Evolutionary conservation across 306 rosid species (phyloP).

Genomic region (Leucaena leucocephala): DNA sequence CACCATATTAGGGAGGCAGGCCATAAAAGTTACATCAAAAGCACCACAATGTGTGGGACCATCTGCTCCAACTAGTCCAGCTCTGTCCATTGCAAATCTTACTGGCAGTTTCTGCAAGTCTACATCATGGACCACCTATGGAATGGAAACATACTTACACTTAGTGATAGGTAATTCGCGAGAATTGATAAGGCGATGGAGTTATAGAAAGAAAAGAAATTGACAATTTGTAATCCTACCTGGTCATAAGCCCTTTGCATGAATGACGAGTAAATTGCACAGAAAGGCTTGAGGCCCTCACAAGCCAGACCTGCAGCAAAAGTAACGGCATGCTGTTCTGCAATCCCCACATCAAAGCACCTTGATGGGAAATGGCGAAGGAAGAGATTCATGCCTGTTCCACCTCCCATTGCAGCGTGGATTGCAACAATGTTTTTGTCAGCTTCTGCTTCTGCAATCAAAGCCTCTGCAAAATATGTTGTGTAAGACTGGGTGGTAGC

Average conservation of each 20-base stretch:
- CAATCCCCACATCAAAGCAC: conserved; percentile 97
- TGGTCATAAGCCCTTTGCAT: conserved; percentile 98
- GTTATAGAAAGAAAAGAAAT: conserved; percentile 27
- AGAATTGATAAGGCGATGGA: neutral
- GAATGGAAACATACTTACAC: conserved; percentile 17
- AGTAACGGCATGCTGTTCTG: conserved; percentile 99
- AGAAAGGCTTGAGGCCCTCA: conserved; percentile 93
- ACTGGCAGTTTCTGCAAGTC: conserved; percentile 93
- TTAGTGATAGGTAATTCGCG: neutral
- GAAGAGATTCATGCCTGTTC: conserved; percentile 95
- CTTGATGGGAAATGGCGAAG: conserved; percentile 85
- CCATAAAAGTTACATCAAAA: conserved; percentile 95
- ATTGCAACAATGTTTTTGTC: conserved; percentile 84
- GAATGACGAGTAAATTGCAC: conserved; percentile 94
- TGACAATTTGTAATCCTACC: conserved; percentile 46
- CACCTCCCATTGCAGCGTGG: conserved; percentile 99
- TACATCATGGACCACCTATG: conserved; percentile 95
- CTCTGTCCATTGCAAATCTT: conserved; percentile 98
- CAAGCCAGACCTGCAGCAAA: conserved; percentile 96
- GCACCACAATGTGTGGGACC: conserved; percentile 93
- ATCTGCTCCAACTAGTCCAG: conserved; percentile 96
- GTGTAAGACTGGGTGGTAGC: conserved; percentile 82
- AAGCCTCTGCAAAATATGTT: conserved; percentile 93
- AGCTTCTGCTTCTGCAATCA: conserved; percentile 90
- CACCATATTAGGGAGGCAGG: conserved; percentile 99